A percentile compares a stretch with the other conserved stretches of the same genome.
Conservation (phyloP, 73 alveolate species). For the Blepharisma stoltei region DNA sequence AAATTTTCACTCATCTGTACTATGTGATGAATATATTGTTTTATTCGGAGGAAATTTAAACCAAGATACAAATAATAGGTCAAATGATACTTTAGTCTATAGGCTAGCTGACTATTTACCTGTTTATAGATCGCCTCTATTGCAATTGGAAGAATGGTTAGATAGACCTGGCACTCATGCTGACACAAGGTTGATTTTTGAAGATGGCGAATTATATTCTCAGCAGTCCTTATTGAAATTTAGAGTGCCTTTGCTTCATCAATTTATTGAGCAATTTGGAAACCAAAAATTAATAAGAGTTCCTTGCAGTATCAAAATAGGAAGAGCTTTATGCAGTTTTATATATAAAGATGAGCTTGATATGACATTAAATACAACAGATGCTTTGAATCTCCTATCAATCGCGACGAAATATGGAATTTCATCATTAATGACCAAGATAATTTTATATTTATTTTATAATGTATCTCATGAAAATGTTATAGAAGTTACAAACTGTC, state of each 20-base stretch:
- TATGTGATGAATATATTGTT: neutral
- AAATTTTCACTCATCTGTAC: neutral
- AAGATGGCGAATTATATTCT: neutral
- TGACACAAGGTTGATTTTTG: neutral
- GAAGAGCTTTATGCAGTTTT: too few species aligned
- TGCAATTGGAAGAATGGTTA: neutral
- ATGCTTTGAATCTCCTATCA: too few species aligned
- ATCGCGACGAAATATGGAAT: too few species aligned
- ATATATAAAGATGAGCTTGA: too few species aligned
- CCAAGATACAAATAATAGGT: neutral
- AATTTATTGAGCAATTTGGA: neutral
- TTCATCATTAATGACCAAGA: too few species aligned
- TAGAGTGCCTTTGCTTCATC: neutral
- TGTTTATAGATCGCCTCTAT: neutral
- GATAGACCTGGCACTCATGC: neutral
- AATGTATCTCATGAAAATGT: too few species aligned
- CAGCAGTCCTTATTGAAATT: neutral
- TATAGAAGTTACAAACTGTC: too few species aligned
- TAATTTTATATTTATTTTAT: too few species aligned
- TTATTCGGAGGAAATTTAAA: slow-evolving; percentile 14
- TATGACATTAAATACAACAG: too few species aligned
- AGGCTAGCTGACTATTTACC: neutral
- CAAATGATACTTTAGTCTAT: slow-evolving; percentile 1
- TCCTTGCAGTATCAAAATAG: too few species aligned
- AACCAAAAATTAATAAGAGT: neutral